Evolutionary conservation across 176 grass and related monocot genomes (phyloP), one percentile per base, ranked within the genome.

Genomic region (bread wheat (Triticum aestivum)): DNA sequence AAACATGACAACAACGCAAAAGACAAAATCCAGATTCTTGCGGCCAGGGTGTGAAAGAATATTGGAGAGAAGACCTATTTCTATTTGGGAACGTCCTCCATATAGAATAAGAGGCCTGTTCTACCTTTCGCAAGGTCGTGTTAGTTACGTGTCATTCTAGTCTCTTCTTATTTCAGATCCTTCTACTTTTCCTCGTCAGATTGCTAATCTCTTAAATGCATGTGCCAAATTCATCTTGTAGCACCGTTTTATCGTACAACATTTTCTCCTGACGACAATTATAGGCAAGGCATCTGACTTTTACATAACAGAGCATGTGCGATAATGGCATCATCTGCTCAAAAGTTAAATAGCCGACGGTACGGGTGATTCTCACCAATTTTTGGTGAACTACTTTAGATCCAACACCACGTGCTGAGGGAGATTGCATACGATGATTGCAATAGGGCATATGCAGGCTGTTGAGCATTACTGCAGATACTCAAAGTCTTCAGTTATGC

Each of bases 401-500:
- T 83, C 42, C 69, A 88, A 70, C 37, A 54, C 23, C 83, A 68
- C 2, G 26, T 68, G 67, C 33, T 10, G 2, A 62, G 15, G 21
- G 72, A 23, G 34, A 38, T 17, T 79, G 83, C 73, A 49, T 73
- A 74, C 20, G 65, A 27, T 2, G 45, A 7, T 26, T 26, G 33
- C 23, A 86, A 58, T 18, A 35, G 59, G 26, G 39, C 18, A 34
- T 12, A 86, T 29, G 52, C 2, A 82, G 82, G 54, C 11, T 62
- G 61, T 69, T 20, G 6, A 51, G 24, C 64, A 67, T 89, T 64
- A 97, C 59, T 92, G 79, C 69, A 96, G 79, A 88, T 98, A 96
- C 69, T 98, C 92, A 39, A 98, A 94, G 45, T 98, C 97, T 86
- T 96, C 91, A 64, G 88, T 94, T 88, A 98, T 94, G 21, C 92